Evolutionary conservation across 108 stramenopile species (phyloP).

Genomic region (Nannochloropsis oceanica): DNA sequence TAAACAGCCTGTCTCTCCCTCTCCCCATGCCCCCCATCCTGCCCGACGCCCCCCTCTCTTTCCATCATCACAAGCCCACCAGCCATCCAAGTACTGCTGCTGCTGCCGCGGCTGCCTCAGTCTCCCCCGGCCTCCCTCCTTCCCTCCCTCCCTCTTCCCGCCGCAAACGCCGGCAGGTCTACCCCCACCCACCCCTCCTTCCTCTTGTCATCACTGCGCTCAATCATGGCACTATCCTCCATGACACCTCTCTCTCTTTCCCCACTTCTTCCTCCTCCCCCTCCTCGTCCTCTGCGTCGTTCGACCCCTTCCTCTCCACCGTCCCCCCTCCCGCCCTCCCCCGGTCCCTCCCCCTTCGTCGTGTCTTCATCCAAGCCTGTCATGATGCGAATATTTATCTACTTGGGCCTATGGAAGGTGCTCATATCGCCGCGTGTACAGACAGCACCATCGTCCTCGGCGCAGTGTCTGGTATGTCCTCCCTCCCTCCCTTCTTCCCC

Average conservation of each 20-base stretch:
- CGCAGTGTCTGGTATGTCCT: slow-evolving; percentile 47
- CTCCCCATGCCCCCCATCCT: too few species aligned
- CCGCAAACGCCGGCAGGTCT: not conserved
- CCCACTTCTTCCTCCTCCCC: not conserved
- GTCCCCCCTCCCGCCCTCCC: not conserved
- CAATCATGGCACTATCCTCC: not conserved
- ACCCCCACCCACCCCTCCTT: not conserved
- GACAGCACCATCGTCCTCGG: slow-evolving; percentile 90
- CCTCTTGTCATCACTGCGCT: not conserved
- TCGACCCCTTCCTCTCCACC: not conserved
- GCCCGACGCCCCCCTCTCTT: not conserved
- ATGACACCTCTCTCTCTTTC: too few species aligned
- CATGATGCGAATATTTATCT: slow-evolving; percentile 74
- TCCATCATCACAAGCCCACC: too few species aligned
- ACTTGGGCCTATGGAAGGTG: slow-evolving; percentile 70
- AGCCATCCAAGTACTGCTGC: too few species aligned
- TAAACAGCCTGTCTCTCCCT: too few species aligned
- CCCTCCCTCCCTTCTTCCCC: not conserved
- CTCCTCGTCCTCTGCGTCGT: not conserved
- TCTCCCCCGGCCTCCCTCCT: not conserved
- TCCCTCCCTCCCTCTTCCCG: not conserved
- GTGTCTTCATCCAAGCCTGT: slow-evolving; percentile 28
- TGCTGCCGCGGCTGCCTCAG: too few species aligned
- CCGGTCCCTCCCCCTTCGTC: not conserved
- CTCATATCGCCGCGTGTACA: slow-evolving; percentile 62